A percentile compares a stretch with the other conserved stretches of the same genome.
These are phyloP conservation scores for Oryza longistaminata DNA, from an alignment of 176 grass and related monocot genomes.

Conservation along the genomic window DNA sequence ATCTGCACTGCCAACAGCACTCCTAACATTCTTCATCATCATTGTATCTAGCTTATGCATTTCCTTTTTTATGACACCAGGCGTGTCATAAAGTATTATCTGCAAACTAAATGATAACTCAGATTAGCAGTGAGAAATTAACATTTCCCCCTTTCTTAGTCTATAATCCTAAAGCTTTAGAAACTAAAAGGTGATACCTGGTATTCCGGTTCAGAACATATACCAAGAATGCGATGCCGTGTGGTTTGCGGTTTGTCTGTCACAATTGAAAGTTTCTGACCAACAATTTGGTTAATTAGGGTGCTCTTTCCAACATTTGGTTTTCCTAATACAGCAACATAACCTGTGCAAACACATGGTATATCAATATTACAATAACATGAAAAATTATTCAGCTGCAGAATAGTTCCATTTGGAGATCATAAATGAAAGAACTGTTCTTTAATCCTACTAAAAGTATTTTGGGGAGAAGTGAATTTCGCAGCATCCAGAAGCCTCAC, in stretches of 20 bases:
- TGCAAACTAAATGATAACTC: conserved; percentile 88
- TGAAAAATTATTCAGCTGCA: neutral
- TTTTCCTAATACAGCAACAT: conserved; percentile 87
- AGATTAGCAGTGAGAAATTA: conserved; percentile 52
- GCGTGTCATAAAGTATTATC: conserved; percentile 98
- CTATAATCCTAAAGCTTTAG: conserved; percentile 11
- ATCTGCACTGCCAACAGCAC: conserved; percentile 73
- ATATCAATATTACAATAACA: neutral
- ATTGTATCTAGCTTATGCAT: conserved; percentile 86
- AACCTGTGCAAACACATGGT: conserved; percentile 46
- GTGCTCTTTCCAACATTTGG: conserved; percentile 99
- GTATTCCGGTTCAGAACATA: conserved; percentile 87
- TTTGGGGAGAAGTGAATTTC: too few species aligned
- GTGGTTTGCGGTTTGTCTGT: conserved; percentile 95
- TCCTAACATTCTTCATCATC: conserved; percentile 98
- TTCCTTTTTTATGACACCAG: conserved; percentile 81
- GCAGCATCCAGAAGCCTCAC: conserved; percentile 41
- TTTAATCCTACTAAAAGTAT: too few species aligned
- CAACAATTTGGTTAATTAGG: conserved; percentile 90
- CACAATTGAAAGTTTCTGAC: conserved; percentile 94
- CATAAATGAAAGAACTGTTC: too few species aligned
- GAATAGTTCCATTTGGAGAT: neutral
- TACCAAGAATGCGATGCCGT: conserved; percentile 81
- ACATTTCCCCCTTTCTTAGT: neutral
- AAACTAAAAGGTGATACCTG: conserved; percentile 69